Conservation (phyloP, 1,284 basidiomycete genomes). For the Irpex lacteus region DNA sequence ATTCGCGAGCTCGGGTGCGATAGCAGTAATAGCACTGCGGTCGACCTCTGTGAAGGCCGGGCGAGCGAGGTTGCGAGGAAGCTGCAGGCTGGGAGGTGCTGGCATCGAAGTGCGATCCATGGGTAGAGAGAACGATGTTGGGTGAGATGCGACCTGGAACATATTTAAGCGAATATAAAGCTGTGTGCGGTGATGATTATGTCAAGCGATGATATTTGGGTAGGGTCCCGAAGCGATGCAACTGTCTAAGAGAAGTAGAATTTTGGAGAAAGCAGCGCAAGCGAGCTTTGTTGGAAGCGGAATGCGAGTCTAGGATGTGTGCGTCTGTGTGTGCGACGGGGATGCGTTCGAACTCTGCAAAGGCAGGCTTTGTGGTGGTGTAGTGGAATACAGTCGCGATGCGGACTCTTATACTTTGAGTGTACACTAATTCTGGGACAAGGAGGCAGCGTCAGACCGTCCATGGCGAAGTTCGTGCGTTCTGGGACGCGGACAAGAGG, state of each 20-base stretch:
- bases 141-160: conserved; percentile 33
- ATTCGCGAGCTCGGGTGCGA: conserved; percentile 31
- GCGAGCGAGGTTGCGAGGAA: conserved; percentile 31
- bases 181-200: conserved; percentile 9
- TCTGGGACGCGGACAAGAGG: conserved; percentile 28
- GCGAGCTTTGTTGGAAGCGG: not conserved
- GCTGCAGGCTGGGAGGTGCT: conserved; percentile 29
- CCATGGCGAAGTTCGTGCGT: conserved; percentile 12
- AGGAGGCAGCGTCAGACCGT: conserved; percentile 11
- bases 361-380: conserved; percentile 2
- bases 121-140: conserved; percentile 21
- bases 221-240: conserved; percentile 1
- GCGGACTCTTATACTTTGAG: conserved; percentile 25
- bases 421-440: conserved; percentile 23
- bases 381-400: conserved; percentile 7
- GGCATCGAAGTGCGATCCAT: conserved; percentile 19
- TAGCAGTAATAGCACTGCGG: conserved; percentile 18
- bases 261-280: not conserved
- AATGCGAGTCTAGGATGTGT: not conserved
- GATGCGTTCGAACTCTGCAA: no score
- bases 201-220: conserved; percentile 10
- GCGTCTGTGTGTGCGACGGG: not conserved
- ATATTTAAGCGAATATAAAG: conserved; percentile 19
- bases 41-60: conserved; percentile 30
- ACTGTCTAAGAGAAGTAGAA: conserved; percentile 2